Conservation (phyloP, 495 filamentous ascomycete genomes). For the Penicillium tannophilum region DNA sequence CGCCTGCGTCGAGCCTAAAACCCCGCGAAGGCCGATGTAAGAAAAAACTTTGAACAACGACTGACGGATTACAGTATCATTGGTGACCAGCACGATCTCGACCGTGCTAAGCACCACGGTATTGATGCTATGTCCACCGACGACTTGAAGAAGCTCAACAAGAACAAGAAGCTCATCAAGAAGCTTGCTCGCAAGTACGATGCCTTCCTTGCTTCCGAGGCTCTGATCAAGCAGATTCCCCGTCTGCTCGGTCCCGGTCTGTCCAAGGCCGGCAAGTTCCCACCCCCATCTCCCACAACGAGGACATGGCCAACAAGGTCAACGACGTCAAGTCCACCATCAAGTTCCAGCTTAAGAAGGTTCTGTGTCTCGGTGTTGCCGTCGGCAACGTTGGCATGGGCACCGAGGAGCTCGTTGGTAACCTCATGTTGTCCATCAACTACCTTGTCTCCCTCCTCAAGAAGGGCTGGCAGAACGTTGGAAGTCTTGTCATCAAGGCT, state of each 20-base stretch:
- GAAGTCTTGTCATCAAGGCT: constrained; percentile 98
- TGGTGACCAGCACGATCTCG: constrained; percentile 99
- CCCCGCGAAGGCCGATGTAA: neutral
- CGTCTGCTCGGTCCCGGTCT: constrained; percentile 98
- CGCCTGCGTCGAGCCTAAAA: neutral
- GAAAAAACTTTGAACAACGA: neutral
- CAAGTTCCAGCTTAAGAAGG: constrained; percentile 99
- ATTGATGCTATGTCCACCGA: constrained; percentile 97
- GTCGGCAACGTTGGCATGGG: constrained; percentile 98
- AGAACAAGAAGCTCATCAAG: constrained; percentile 99
- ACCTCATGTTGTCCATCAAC: constrained; percentile 99
- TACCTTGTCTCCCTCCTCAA: constrained; percentile 98
- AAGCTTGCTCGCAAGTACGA: constrained; percentile 99
- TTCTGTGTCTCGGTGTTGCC: constrained; percentile 98
- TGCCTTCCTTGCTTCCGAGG: constrained; percentile 94
- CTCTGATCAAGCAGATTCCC: constrained; percentile 98
- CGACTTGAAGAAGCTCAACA: constrained; percentile 99
- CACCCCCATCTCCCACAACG: constrained; percentile 91
- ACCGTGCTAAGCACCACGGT: constrained; percentile 97
- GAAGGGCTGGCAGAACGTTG: constrained; percentile 99
- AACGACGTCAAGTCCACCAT: constrained; percentile 99
- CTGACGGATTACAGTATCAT: constrained; percentile 65
- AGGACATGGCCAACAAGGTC: constrained; percentile 91
- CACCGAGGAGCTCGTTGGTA: constrained; percentile 91
- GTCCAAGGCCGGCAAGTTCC: constrained; percentile 99